Percentiles rank a stretch among this genome's conserved stretches.
Evolutionary conservation across 1,284 basidiomycete species (phyloP).

Genomic region (Sanghuangporus weigelae): DNA sequence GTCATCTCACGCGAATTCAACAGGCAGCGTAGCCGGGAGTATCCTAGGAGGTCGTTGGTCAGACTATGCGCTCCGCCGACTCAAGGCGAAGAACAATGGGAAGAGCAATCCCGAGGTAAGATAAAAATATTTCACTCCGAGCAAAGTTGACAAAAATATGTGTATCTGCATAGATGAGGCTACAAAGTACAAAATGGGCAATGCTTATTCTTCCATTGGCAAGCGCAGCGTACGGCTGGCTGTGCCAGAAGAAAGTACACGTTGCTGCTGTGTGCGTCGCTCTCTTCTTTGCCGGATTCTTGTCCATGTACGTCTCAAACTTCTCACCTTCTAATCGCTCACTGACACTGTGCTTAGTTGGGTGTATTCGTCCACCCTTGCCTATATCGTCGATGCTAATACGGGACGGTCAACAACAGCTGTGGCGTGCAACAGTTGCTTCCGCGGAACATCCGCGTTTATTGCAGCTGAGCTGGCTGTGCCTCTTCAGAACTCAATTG

Average conservation of each 20-base stretch:
- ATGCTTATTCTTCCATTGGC: slow-evolving; percentile 52
- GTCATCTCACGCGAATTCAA: not conserved
- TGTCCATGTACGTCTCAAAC: slow-evolving; percentile 50
- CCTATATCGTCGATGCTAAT: slow-evolving; percentile 77
- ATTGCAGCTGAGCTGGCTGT: slow-evolving; percentile 65
- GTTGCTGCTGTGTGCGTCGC: slow-evolving; percentile 59
- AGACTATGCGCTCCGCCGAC: slow-evolving; percentile 53
- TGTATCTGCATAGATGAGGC: slow-evolving; percentile 53
- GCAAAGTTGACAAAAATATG: not conserved
- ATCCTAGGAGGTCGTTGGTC: slow-evolving; percentile 75
- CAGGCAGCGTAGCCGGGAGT: slow-evolving; percentile 65
- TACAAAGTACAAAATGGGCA: slow-evolving; percentile 55
- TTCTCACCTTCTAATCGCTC: not conserved
- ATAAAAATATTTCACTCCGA: not conserved
- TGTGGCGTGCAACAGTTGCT: slow-evolving; percentile 65
- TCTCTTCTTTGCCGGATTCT: slow-evolving; percentile 64
- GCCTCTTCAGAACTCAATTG: slow-evolving; percentile 46
- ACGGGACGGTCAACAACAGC: slow-evolving; percentile 66
- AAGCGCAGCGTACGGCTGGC: slow-evolving; percentile 75
- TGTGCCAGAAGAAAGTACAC: slow-evolving; percentile 56
- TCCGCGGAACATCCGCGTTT: slow-evolving; percentile 67
- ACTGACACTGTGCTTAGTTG: slow-evolving; percentile 38
- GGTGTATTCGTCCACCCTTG: slow-evolving; percentile 66
- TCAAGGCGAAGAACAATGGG: slow-evolving; percentile 59
- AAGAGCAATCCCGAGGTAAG: slow-evolving; percentile 61